phyloP scores from a whole-genome alignment of 257 asterid species.

The Solanum pinnatisectum region DNA sequence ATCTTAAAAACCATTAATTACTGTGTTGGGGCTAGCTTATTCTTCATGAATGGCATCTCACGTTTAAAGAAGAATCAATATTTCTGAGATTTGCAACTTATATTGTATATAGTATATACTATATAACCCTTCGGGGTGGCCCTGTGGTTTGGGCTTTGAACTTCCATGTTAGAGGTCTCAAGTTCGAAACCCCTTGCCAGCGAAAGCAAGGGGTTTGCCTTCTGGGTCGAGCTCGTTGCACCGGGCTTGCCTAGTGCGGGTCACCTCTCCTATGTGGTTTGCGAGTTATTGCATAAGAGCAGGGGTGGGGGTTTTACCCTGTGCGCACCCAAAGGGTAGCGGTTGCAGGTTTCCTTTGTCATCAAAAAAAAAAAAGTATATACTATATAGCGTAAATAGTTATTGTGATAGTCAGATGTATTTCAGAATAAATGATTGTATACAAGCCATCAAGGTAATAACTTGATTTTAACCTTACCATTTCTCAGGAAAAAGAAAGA shows the following conservation, averaged over 20 bases:
- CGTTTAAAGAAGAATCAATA: neutral
- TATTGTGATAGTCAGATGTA: neutral
- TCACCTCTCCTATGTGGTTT: too few species aligned
- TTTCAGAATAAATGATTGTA: neutral
- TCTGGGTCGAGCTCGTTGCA: too few species aligned
- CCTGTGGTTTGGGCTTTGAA: too few species aligned
- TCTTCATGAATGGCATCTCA: neutral
- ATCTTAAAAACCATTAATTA: neutral
- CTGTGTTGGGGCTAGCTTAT: neutral
- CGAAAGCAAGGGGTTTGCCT: too few species aligned
- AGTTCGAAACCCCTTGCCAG: too few species aligned
- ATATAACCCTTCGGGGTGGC: neutral
- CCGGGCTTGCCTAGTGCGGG: too few species aligned
- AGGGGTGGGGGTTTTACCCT: too few species aligned
- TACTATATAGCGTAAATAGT: neutral
- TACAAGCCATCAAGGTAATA: neutral
- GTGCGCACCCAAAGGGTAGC: too few species aligned
- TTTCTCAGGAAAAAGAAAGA: neutral
- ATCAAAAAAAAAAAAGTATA: too few species aligned
- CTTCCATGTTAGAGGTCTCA: too few species aligned
- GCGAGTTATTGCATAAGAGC: too few species aligned
- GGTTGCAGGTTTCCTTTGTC: too few species aligned
- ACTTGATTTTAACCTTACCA: neutral
- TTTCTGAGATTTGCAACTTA: neutral
- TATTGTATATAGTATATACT: neutral